phyloP scores from a whole-genome alignment of 495 filamentous ascomycete species.

The Hypoxylon fuscum region DNA sequence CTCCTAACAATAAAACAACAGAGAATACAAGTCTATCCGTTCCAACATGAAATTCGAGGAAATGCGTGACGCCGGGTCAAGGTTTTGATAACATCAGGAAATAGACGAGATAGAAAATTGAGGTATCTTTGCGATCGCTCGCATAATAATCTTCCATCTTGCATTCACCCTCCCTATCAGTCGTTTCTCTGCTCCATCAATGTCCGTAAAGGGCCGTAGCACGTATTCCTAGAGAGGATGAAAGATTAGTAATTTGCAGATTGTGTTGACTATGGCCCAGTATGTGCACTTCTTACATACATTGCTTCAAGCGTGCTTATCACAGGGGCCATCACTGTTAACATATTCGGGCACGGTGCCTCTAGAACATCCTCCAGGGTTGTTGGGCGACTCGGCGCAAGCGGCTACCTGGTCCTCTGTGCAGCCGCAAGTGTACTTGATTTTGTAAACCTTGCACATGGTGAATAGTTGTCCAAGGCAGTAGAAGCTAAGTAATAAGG shows the following conservation, averaged over 20 bases:
- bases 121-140: constrained; percentile 41
- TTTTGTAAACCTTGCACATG: constrained; percentile 29
- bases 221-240: constrained; percentile 5
- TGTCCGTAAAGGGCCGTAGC: constrained; percentile 1
- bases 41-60: constrained; percentile 3
- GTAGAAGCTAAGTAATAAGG: too few species aligned
- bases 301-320: constrained; percentile 20
- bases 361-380: constrained; percentile 10
- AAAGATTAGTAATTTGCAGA: constrained; percentile 17
- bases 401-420: background rate
- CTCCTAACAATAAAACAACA: constrained; percentile 12
- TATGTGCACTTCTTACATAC: constrained; percentile 1
- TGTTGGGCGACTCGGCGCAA: constrained; percentile 35
- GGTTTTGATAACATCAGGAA: constrained; percentile 13
- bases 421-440: constrained; percentile 33
- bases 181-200: constrained; percentile 6
- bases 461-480: too few species aligned
- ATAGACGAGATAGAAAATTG: constrained; percentile 23
- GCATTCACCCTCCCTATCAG: background rate
- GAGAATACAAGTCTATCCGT: constrained; percentile 8
- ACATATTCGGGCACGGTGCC: background rate
- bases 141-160: constrained; percentile 34
- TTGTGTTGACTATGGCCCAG: background rate
- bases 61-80: constrained; percentile 30
- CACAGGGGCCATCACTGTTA: constrained; percentile 16